These are phyloP conservation scores for Batkoa obscura DNA, from an alignment of 371 early-diverging fungal species.

Conservation along the genomic window DNA sequence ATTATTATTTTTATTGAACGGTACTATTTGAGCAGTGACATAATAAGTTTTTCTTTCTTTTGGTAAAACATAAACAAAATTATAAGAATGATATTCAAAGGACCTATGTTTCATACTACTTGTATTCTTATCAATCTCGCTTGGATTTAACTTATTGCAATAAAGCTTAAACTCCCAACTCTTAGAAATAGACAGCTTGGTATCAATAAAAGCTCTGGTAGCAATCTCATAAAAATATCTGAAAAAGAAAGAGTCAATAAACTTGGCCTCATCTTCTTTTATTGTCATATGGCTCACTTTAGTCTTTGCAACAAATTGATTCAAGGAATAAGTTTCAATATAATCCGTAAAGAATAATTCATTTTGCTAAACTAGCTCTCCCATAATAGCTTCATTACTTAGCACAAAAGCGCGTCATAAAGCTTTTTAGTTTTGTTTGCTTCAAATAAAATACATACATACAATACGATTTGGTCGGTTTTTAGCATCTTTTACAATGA, in stretches of 20 bases:
- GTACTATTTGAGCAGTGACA: slow-evolving; percentile 20
- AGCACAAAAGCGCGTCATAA: slow-evolving; percentile 22
- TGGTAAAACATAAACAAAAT: slow-evolving; percentile 21
- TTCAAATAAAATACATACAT: slow-evolving; percentile 12
- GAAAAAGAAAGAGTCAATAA: neutral
- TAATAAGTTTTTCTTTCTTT: slow-evolving; percentile 16
- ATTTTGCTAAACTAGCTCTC: slow-evolving; percentile 20
- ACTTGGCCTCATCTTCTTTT: slow-evolving; percentile 12
- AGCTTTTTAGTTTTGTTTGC: slow-evolving; percentile 7
- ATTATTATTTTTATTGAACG: slow-evolving; percentile 2
- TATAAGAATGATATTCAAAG: slow-evolving; percentile 20
- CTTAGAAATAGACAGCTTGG: slow-evolving; percentile 5
- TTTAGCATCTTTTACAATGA: slow-evolving; percentile 11
- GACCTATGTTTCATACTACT: slow-evolving; percentile 7
- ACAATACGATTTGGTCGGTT: slow-evolving; percentile 11
- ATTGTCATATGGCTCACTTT: slow-evolving; percentile 14
- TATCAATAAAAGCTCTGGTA: slow-evolving; percentile 14
- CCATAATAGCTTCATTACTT: slow-evolving; percentile 23
- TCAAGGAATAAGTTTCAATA: slow-evolving; percentile 18
- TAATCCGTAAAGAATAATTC: slow-evolving; percentile 25
- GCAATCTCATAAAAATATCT: slow-evolving; percentile 7
- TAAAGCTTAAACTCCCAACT: slow-evolving; percentile 14
- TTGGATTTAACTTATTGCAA: slow-evolving; percentile 10
- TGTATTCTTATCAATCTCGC: slow-evolving; percentile 5
- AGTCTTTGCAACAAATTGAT: slow-evolving; percentile 17